Evolutionary conservation across 257 asterid genomes (phyloP), one percentile per base, ranked within the genome.

Genomic region (Jacaranda mimosifolia): DNA sequence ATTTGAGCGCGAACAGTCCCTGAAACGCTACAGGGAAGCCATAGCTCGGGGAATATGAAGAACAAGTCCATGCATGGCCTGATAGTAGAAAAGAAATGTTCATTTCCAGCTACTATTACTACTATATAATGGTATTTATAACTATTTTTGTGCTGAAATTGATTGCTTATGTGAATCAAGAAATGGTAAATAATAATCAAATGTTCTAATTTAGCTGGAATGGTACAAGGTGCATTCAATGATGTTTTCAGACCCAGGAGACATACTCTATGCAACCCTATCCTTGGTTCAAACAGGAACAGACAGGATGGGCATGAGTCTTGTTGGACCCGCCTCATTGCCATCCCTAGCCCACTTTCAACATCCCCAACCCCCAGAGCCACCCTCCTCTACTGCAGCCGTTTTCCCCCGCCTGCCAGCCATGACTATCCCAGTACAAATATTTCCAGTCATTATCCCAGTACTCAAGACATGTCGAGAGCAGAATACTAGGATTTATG

Each of bases 1-100:
- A 76, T 52, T 83, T 39, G 89, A 85, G 77, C 68, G 77, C 17
- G 69, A 87, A 42, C 84, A 83, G 43, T 85, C 90, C 21, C 75
- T 89, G 5, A 82, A 82, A 38, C 82, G 85, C 43, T 51, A 46
- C n/a, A 79, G 70, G 56, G 89, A 76, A 56, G 66, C 71, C 77
- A 75, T 74, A 9, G 58, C 67, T 6, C 67, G 77, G 19, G 79
- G 85, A 0, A 45, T 63, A 9, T 80, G n/a, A 17, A 45, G 6
- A n/a, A 6, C 26, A 18, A 21, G 65, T 12, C 14, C 19, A 18
- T 13, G 17, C 63, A 49, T 26, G 59, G 14, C 69, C 10, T 0
- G 59, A 14, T 8, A 26, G 12, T 7, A 63, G 46, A 7, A 48
- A 67, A 43, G 26, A 15, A 40, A 9, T n/a, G 14, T 5, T 17